These are phyloP conservation scores for Ophiostoma ulmi DNA, from an alignment of 2,329 filamentous ascomycete species.

Conservation along the genomic window DNA sequence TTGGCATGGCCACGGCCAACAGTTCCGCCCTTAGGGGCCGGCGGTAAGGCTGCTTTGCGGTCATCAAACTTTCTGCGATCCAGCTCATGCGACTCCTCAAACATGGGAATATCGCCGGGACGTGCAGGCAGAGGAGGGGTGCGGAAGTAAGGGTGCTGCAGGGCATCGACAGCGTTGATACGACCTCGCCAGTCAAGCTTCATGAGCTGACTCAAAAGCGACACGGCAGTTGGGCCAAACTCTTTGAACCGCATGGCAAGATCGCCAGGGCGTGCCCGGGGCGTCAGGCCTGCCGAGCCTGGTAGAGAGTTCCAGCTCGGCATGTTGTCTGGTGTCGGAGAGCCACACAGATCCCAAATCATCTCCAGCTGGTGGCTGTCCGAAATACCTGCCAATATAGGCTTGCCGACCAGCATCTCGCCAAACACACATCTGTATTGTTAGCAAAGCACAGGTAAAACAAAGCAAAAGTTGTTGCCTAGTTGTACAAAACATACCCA, in stretches of 20 bases:
- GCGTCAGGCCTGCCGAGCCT: constrained; percentile 68
- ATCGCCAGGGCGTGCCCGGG: constrained; percentile 59
- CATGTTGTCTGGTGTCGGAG: constrained; percentile 86
- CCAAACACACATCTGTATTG: constrained; percentile 76
- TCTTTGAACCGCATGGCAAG: constrained; percentile 71
- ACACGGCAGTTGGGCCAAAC: constrained; percentile 66
- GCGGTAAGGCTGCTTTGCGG: constrained; percentile 75
- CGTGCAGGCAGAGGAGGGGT: constrained; percentile 70
- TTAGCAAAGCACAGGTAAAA: constrained; percentile 27
- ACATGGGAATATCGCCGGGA: constrained; percentile 81
- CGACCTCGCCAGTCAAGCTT: constrained; percentile 83
- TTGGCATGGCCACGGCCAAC: constrained; percentile 66
- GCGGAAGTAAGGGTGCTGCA: constrained; percentile 88
- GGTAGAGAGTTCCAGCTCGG: constrained; percentile 81
- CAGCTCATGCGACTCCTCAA: constrained; percentile 95
- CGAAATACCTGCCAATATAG: constrained; percentile 84
- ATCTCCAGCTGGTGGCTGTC: constrained; percentile 86
- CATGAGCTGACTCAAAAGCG: constrained; percentile 74
- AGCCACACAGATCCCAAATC: constrained; percentile 89
- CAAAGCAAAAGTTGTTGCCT: not conserved
- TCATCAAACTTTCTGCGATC: constrained; percentile 87
- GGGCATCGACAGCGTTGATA: constrained; percentile 88
- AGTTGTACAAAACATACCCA: constrained; percentile 34
- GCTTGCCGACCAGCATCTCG: constrained; percentile 92
- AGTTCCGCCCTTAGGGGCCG: constrained; percentile 84